Evolutionary conservation across 306 rosid genomes (phyloP).

Genomic region (Fagus crenata): DNA sequence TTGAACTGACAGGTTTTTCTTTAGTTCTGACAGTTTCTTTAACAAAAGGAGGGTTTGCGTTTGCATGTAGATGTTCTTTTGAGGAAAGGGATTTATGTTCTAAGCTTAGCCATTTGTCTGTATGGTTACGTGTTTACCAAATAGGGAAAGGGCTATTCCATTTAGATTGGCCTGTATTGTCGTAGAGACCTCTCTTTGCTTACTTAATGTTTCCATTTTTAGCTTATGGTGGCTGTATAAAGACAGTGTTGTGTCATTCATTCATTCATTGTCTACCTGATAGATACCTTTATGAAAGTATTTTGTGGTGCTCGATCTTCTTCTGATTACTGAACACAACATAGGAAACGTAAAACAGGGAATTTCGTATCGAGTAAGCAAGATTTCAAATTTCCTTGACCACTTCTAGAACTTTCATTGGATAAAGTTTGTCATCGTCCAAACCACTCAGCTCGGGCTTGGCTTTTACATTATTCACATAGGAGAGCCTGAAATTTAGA

Average conservation of each 20-base stretch:
- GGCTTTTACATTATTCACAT: not conserved
- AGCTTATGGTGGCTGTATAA: not conserved
- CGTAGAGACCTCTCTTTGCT: not conserved
- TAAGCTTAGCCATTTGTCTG: slow-evolving; percentile 9
- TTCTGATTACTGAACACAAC: not conserved
- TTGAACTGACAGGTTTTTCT: not conserved
- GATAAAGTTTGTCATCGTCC: not conserved
- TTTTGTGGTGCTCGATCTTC: slow-evolving; percentile 6
- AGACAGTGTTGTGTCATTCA: not conserved
- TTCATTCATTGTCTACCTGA: slow-evolving; percentile 8
- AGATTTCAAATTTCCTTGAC: not conserved
- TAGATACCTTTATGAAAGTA: not conserved
- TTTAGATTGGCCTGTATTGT: slow-evolving; percentile 1
- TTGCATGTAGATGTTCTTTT: not conserved
- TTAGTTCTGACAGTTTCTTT: not conserved
- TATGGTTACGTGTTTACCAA: not conserved
- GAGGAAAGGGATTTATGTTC: not conserved
- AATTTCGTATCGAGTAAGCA: not conserved
- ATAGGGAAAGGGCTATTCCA: not conserved
- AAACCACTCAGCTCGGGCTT: not conserved
- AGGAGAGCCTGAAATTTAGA: too few species aligned
- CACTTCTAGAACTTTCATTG: not conserved
- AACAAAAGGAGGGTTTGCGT: not conserved
- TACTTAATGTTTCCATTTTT: not conserved
- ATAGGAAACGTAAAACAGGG: not conserved